phyloP scores from a whole-genome alignment of 805 yeast species.

The Ogataea henricii region DNA sequence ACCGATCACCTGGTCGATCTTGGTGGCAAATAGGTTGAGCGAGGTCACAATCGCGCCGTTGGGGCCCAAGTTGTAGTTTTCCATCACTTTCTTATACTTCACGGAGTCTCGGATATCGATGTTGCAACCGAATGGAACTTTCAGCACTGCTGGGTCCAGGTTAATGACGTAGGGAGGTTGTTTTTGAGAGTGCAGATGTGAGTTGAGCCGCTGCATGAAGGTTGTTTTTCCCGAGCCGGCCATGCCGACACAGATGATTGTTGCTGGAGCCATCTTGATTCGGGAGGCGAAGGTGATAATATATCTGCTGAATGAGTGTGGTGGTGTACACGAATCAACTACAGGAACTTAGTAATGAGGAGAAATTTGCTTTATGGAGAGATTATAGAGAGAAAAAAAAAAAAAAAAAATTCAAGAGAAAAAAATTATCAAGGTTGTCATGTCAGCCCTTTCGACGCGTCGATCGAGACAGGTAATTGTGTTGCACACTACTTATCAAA shows the following conservation, averaged over 20 bases:
- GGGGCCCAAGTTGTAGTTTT: conserved; percentile 92
- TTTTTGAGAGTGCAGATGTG: conserved; percentile 76
- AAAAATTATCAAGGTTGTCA: no score
- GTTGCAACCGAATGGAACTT: conserved; percentile 91
- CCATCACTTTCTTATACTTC: conserved; percentile 95
- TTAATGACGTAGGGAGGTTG: conserved; percentile 89
- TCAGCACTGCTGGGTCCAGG: conserved; percentile 93
- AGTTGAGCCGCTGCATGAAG: conserved; percentile 90
- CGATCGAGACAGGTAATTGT: neutral
- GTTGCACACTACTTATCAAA: neutral
- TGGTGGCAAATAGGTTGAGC: conserved; percentile 86
- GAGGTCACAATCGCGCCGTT: conserved; percentile 98
- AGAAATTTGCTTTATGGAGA: neutral
- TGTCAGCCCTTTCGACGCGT: neutral
- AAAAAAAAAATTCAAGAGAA: no score
- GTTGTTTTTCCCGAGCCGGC: conserved; percentile 93
- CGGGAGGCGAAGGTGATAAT: no score
- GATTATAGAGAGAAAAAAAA: neutral
- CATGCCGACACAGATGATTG: conserved; percentile 45
- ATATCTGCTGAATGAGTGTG: no score
- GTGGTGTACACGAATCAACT: neutral
- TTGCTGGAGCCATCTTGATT: conserved; percentile 38
- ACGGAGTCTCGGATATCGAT: conserved; percentile 96
- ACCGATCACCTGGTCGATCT: conserved; percentile 90
- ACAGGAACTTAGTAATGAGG: neutral